Percentiles rank a stretch among this genome's conserved stretches.
These are phyloP conservation scores for Monosporascus sp. DNA, from an alignment of 2,329 filamentous ascomycete species.

Conservation along the genomic window DNA sequence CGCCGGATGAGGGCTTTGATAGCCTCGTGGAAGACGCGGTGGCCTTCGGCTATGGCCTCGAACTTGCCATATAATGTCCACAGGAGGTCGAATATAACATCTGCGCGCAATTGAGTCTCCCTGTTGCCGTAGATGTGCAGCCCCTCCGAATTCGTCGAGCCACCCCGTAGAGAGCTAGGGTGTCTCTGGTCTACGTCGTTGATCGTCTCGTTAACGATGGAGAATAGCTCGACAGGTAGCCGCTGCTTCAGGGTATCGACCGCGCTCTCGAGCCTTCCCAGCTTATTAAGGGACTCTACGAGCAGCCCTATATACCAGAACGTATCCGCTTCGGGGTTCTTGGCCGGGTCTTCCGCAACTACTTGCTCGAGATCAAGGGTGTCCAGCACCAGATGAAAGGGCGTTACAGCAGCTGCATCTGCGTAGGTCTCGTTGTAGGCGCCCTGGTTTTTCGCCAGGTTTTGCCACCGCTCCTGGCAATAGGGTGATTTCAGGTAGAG, in stretches of 20 bases:
- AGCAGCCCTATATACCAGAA: slow-evolving; percentile 89
- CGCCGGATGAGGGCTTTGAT: slow-evolving; percentile 80
- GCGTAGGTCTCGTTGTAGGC: slow-evolving; percentile 43
- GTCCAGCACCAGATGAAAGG: slow-evolving; percentile 58
- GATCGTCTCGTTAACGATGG: slow-evolving; percentile 90
- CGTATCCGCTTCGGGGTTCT: slow-evolving; percentile 91
- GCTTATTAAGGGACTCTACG: slow-evolving; percentile 83
- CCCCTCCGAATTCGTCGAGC: slow-evolving; percentile 47
- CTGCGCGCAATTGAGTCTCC: slow-evolving; percentile 71
- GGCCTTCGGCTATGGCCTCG: slow-evolving; percentile 92
- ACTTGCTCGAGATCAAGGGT: slow-evolving; percentile 53
- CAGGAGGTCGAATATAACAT: slow-evolving; percentile 85
- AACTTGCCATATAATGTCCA: slow-evolving; percentile 95
- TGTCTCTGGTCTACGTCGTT: slow-evolving; percentile 90
- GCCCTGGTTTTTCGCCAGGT: slow-evolving; percentile 63
- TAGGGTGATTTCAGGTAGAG: slow-evolving; percentile 97
- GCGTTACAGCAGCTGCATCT: slow-evolving; percentile 40
- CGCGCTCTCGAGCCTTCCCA: slow-evolving; percentile 78
- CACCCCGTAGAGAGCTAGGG: slow-evolving; percentile 68
- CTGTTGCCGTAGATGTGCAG: slow-evolving; percentile 60
- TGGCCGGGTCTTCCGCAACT: slow-evolving; percentile 79
- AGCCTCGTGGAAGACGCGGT: slow-evolving; percentile 89
- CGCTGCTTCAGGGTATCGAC: slow-evolving; percentile 89
- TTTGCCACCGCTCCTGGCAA: slow-evolving; percentile 93
- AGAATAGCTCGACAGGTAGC: slow-evolving; percentile 87